Evolutionary conservation across 352 stramenopile species (phyloP).

Genomic region (Globisporangium abappressorium): DNA sequence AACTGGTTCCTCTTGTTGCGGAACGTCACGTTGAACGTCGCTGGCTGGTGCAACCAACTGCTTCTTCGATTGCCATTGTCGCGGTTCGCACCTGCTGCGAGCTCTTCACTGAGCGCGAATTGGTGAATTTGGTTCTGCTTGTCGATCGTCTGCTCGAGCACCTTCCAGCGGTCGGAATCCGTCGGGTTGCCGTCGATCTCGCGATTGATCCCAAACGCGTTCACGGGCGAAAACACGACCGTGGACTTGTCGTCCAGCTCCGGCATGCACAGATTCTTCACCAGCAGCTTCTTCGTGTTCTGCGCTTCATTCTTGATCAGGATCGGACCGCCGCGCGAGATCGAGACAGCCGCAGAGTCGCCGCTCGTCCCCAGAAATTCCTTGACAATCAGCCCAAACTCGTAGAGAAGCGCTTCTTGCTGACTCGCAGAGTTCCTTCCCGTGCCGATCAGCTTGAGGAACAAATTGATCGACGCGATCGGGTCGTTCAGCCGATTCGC

Average conservation of each 20-base stretch:
- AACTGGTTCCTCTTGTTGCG: conserved; percentile 47
- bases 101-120: conserved; percentile 29
- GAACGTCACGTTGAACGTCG: conserved; percentile 51
- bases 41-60: conserved; percentile 51
- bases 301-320: conserved; percentile 19
- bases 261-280: conserved; percentile 74
- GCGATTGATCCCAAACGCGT: conserved; percentile 64
- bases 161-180: conserved; percentile 59
- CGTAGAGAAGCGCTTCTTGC: conserved; percentile 77
- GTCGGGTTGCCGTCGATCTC: conserved; percentile 64
- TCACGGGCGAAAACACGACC: conserved; percentile 74
- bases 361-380: conserved; percentile 49
- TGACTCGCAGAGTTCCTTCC: conserved; percentile 80
- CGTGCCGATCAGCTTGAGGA: conserved; percentile 83
- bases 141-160: conserved; percentile 47
- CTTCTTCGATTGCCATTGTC: conserved; percentile 4
- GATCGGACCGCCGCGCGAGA: conserved; percentile 29
- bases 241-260: conserved; percentile 82
- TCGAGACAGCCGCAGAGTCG: conserved; percentile 26
- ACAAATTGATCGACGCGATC: conserved; percentile 81
- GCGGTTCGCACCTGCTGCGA: neutral
- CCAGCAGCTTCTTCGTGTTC: conserved; percentile 50
- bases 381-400: conserved; percentile 85
- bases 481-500: conserved; percentile 72
- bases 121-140: conserved; percentile 69